These are phyloP conservation scores for Geotrichum europaeum DNA, from an alignment of 1,139 yeast genomes.

Conservation along the genomic window DNA sequence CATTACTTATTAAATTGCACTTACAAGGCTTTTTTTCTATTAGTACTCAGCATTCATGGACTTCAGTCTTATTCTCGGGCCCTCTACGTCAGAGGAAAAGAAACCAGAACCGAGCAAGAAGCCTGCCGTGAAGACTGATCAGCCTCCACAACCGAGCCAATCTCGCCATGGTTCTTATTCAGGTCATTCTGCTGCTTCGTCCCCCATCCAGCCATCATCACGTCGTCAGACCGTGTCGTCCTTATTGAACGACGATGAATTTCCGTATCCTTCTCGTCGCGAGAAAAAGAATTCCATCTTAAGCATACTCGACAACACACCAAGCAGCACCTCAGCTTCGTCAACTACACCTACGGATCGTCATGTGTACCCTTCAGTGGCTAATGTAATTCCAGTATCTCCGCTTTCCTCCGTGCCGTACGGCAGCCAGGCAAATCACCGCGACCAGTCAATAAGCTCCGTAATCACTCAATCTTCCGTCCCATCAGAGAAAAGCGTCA, in stretches of 20 bases:
- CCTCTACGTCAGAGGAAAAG: conserved; percentile 4
- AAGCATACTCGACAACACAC: conserved; percentile 1
- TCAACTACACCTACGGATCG: neutral
- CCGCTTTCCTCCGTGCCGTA: neutral
- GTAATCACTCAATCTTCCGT: neutral
- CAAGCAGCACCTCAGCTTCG: neutral
- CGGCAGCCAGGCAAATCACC: neutral
- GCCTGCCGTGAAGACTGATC: neutral
- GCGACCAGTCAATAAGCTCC: neutral
- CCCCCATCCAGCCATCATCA: conserved; percentile 11
- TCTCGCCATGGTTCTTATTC: conserved; percentile 1
- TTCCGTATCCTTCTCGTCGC: neutral
- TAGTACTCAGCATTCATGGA: conserved; percentile 3
- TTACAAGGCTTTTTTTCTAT: neutral
- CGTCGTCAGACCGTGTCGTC: conserved; percentile 30
- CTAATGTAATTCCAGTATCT: neutral
- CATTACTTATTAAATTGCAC: neutral
- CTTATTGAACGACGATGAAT: conserved; percentile 27
- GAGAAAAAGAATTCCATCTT: conserved; percentile 2
- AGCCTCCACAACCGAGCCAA: neutral
- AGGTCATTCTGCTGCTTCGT: conserved; percentile 1
- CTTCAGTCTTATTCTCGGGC: conserved; percentile 6
- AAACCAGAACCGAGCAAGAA: conserved; percentile 1
- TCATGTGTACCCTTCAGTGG: neutral
- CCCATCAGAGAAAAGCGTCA: neutral